Base-by-base conservation (phyloP, 1,284 basidiomycete species). In the Coniophora puteana region DNA sequence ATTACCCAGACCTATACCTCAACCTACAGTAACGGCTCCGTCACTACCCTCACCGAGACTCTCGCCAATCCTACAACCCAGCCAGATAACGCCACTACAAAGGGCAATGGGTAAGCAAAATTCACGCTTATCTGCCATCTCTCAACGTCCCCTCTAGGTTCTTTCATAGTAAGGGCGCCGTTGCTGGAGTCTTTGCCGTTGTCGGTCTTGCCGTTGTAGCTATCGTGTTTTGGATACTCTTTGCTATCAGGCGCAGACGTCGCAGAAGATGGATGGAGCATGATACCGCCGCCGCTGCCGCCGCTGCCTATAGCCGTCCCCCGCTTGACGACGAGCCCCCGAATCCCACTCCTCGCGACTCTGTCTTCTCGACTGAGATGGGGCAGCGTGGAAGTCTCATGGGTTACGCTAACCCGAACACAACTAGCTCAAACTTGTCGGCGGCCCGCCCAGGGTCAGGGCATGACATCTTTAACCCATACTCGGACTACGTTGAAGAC, bases 141-240 rank as follows among this genome's bases (percentile, higher is more conserved):
- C 36, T 47, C 27, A 39, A 45, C 36, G 42, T 41, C 28, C 23
- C 31, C 24, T 51, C 8, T 51, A 87, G 83, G 43, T 89, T 89
- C 60, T 88, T 89, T 62, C 54, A 61, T 21, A 80, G 87, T 53
- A 83, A 79, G 26, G 84, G 83, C 17, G 86, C 85, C 11, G 86
- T 89, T 4, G 78, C 78, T 5, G 87, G 79, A 33, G 83, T 88
- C 17, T 89, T 89, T 53, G 71, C 85, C 27, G 74, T 89, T 23
- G 83, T 87, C 10, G 87, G 84, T 26, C 70, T 89, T 18, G 79
- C 84, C 10, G 74, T 70, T 5, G 78, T 81, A 1, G 77, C 83
- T 8, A 83, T 89, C 43, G 56, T 80, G 26, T 66, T 88, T 25
- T 87, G 80, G 69, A 64, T 85, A 41, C 61, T 86, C 51, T 87